phyloP scores from a whole-genome alignment of 108 stramenopile species.

The Mediolabrus comicus region DNA sequence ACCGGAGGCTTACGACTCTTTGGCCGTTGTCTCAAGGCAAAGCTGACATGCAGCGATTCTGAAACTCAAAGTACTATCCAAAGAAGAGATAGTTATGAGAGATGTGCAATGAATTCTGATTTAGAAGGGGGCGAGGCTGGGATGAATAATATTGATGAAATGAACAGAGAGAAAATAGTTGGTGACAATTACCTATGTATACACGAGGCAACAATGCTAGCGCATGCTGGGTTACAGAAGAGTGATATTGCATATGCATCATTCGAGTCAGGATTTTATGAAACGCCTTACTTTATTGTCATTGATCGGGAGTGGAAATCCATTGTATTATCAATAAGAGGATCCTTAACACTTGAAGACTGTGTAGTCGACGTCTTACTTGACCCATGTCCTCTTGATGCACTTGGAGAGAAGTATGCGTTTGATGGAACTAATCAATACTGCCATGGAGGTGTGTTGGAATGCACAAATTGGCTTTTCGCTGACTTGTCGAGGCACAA shows the following conservation, averaged over 20 bases:
- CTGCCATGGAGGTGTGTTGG: constrained; percentile 86
- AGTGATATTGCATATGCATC: constrained; percentile 89
- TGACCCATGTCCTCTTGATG: constrained; percentile 79
- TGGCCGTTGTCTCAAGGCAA: constrained; percentile 32
- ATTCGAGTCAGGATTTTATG: constrained; percentile 68
- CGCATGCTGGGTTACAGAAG: constrained; percentile 69
- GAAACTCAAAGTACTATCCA: background rate
- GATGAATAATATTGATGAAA: background rate
- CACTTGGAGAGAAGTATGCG: constrained; percentile 74
- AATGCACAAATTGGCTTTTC: constrained; percentile 77
- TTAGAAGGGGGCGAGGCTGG: background rate
- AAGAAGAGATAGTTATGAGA: constrained; percentile 1
- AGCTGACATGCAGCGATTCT: constrained; percentile 7
- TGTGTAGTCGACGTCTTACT: constrained; percentile 91
- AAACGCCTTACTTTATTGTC: constrained; percentile 92
- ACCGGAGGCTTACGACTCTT: constrained; percentile 65
- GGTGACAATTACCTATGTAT: constrained; percentile 78
- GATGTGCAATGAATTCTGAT: background rate
- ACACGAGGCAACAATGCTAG: constrained; percentile 74
- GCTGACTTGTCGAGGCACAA: constrained; percentile 74
- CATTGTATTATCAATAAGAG: constrained; percentile 91
- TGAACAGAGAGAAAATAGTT: constrained; percentile 13
- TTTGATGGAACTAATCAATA: constrained; percentile 84
- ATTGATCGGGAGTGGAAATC: constrained; percentile 84
- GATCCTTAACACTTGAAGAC: constrained; percentile 94